A percentile compares a stretch with the other conserved stretches of the same genome.
phyloP scores from a whole-genome alignment of 768 basidiomycete genomes.

The Favolaschia claudopus region DNA sequence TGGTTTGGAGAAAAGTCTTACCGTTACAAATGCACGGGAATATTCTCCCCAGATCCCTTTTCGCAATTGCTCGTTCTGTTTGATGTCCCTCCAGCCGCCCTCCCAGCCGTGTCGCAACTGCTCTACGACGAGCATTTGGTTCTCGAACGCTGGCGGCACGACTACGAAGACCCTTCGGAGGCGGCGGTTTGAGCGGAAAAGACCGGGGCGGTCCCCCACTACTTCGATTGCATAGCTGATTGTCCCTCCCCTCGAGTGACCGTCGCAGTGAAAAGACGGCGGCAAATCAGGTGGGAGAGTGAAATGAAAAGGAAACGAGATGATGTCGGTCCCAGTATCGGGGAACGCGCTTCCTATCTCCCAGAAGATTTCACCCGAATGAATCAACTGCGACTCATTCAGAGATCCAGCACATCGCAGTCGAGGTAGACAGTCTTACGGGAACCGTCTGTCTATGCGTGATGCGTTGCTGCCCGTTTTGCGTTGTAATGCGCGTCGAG shows the following conservation, averaged over 20 bases:
- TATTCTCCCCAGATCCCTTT: too few species aligned
- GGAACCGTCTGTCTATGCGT: constrained; percentile 1
- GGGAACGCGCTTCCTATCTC: background rate
- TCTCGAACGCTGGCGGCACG: background rate
- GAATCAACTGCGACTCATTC: background rate
- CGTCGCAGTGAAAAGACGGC: constrained; percentile 12
- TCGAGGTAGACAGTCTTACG: background rate
- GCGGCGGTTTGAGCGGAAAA: constrained; percentile 10
- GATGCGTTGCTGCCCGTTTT: too few species aligned
- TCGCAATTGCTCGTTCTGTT: background rate
- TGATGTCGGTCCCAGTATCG: background rate
- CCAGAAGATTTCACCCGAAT: background rate
- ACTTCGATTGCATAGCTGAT: constrained; percentile 15
- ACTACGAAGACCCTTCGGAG: constrained; percentile 10
- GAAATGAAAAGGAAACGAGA: constrained; percentile 16
- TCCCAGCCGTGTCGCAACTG: constrained; percentile 12
- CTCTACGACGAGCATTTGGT: constrained; percentile 1
- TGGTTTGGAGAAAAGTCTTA: background rate
- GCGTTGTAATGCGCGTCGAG: too few species aligned
- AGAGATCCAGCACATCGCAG: background rate
- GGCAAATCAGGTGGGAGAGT: background rate
- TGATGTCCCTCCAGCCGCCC: background rate
- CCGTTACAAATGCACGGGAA: too few species aligned
- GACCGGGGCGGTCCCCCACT: constrained; percentile 10
- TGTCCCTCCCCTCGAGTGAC: background rate